phyloP scores from a whole-genome alignment of 768 basidiomycete genomes.

The Candolleomyces efflorescens region DNA sequence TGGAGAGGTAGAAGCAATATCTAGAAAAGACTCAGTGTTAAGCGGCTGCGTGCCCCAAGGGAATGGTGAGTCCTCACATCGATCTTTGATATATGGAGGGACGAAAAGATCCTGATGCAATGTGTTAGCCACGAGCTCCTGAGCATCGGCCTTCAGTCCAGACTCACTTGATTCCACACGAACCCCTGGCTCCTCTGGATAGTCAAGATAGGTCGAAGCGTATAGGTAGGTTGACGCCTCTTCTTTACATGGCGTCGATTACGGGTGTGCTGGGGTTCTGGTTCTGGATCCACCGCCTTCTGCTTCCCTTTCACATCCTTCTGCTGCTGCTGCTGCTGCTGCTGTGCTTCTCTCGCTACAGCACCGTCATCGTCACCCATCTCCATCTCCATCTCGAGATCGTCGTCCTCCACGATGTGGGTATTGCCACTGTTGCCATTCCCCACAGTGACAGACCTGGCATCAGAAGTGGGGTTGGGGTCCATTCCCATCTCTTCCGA shows the following conservation, averaged over 20 bases:
- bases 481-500: constrained; percentile 8
- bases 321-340: constrained; percentile 39
- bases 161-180: constrained; percentile 83
- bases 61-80: constrained; percentile 57
- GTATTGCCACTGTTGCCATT: background rate
- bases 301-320: constrained; percentile 79
- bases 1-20: constrained; percentile 80
- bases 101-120: constrained; percentile 71
- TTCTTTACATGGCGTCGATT: constrained; percentile 39
- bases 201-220: constrained; percentile 78
- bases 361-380: constrained; percentile 47
- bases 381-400: constrained; percentile 47
- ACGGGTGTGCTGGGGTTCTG: constrained; percentile 43
- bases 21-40: constrained; percentile 29
- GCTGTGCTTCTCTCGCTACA: background rate
- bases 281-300: constrained; percentile 66
- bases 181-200: constrained; percentile 87
- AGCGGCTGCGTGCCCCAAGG: constrained; percentile 12
- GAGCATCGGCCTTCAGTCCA: background rate
- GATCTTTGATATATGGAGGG: constrained; percentile 85
- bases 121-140: constrained; percentile 5
- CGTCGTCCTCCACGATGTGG: constrained; percentile 19
- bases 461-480: constrained; percentile 11
- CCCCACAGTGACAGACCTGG: background rate
- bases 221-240: constrained; percentile 53